Evolutionary conservation across 2,329 filamentous ascomycete genomes (phyloP), one percentile per base, ranked within the genome.

Genomic region (Huntiella decipiens): DNA sequence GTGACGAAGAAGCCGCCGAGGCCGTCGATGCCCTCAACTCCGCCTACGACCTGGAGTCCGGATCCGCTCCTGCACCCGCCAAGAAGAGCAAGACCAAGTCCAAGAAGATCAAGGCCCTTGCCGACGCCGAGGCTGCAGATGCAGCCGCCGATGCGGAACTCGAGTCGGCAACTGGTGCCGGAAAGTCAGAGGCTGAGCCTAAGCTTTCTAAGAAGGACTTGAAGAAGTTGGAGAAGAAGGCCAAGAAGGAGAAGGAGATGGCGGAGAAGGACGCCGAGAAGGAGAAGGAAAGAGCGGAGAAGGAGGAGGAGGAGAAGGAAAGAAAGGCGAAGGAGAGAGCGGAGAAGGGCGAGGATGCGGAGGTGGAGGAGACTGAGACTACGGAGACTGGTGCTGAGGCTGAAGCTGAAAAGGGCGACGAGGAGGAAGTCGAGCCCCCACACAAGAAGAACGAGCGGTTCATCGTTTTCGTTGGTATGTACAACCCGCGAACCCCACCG

Each of bases 391-490:
- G 34, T 12, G 46, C 55, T 34, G 57, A 46, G 39, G 22, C 52
- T 19, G 51, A 51, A 48, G 53, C 52, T 43, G 46, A 53, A 39
- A 51, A 51, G 37, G 49, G 46, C 37, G 59, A 59, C 39, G 54
- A 56, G 31, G 57, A 59, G 36, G 45, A 48, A 22, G 44, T 35
- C 38, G 31, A 53, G 32, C 43, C 49, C 35, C 46, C 36, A 19
- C 56, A 56, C 41, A 45, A 52, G 22, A 48, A 66, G 51, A 67
- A 67, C 49, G 59, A 66, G 12, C 71, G 80, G 50, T 85, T 84
- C 65, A 84, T 86, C 50, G 74, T 79, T 55, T 91, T 91, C 62
- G 76, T 88, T 52, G 79, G 74, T 75, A 63, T 16, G 64, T 57
- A 22, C 39, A 12, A 33, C 34, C 36, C 36, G 48, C n/a, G n/a